Evolutionary conservation across 768 basidiomycete species (phyloP), one percentile per base, ranked within the genome.

Genomic region (Pisolithus orientalis): DNA sequence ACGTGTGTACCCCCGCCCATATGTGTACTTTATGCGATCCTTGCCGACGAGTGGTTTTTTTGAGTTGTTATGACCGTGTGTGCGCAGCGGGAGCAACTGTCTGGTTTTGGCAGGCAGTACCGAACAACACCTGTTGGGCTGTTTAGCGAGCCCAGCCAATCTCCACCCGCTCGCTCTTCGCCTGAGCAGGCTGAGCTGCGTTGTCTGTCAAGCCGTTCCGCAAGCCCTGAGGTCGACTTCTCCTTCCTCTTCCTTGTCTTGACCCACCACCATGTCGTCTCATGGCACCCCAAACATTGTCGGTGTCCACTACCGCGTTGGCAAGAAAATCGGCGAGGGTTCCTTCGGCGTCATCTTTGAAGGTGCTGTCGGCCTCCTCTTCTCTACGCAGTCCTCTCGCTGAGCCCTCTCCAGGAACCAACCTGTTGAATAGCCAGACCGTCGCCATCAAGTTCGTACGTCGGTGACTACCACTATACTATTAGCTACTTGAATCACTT

Each of bases 391-490:
- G 16, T 37, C 28, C 11, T 47, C 8, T 37, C 46, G 1, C 29
- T 46, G 40, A 49, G 10, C 32, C 38, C 50, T 8, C 49, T 56
- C 46, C 64, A 97, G 95, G 95, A 27, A 95, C 94, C 7, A 99
- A 99, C 67, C 78, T 99, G 31, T 84, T 98, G 74, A 99, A 99
- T 78, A 93, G 90, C 4, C 94, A 95, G 75, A 94, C 94, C 9
- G 95, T 98, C 55, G 96, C 96, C 57, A 98, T 99, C 84, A 99
- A 99, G 79, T 99, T 99, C 82, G 96, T 98, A 65, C 72, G 94
- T 84, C 44, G 42, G 14, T 48, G 21, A 40, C 39, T 27, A 4
- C 8, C 44, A 10, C 11, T 29, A 10, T n/a, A n/a, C n/a, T 37
- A 4, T 31, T 21, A 32, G 21, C 57, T 32, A 44, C 44, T 42